Base-by-base conservation (phyloP, 2,329 filamentous ascomycete genomes). In the Eutypa lata region DNA sequence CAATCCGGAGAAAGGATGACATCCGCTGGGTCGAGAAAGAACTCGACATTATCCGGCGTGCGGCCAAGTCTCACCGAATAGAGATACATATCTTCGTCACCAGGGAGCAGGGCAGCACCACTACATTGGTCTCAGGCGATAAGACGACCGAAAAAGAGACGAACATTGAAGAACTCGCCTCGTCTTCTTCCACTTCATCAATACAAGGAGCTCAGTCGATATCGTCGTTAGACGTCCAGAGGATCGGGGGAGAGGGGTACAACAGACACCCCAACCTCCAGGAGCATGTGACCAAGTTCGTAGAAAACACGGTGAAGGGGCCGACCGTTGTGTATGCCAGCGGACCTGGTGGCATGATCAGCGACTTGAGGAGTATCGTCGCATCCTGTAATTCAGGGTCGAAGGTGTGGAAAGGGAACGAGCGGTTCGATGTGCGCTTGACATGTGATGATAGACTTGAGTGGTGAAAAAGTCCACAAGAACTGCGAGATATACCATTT, bases 391-490 rank as follows among this genome's bases (percentile, higher is more conserved):
- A 86, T 65, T 74, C 74, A 7, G 78, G 75, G 0, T 58, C 62
- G 0, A 77, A 72, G 57, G 82, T 86, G 10, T 86, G 81, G 83
- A 78, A 67, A 50, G 81, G 83, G 0, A 73, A 85, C 21, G 77
- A 79, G 60, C 73, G 74, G 37, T 80, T 73, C 47, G 77, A 85
- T 61, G 81, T 87, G 2, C 67, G 71, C 47, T 69, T 87, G 33
- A 68, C 81, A 28, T 83, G 80, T 62, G 84, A 87, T 66, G 82
- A 86, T 69, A 75, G 84, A 43, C 66, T 86, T 54, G 81, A 82
- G 64, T 76, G 75, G 70, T 79, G 57, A 57, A 47, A 16, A 24
- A 26, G 21, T 2, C 11, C 19, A 28, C 13, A 26, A 7, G n/a
- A 19, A 38, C 16, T 38, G n/a, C 35, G 35, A 38, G 24, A 50